These are phyloP conservation scores for Septoria petroselini DNA, from an alignment of 2,329 filamentous ascomycete genomes.

Conservation along the genomic window DNA sequence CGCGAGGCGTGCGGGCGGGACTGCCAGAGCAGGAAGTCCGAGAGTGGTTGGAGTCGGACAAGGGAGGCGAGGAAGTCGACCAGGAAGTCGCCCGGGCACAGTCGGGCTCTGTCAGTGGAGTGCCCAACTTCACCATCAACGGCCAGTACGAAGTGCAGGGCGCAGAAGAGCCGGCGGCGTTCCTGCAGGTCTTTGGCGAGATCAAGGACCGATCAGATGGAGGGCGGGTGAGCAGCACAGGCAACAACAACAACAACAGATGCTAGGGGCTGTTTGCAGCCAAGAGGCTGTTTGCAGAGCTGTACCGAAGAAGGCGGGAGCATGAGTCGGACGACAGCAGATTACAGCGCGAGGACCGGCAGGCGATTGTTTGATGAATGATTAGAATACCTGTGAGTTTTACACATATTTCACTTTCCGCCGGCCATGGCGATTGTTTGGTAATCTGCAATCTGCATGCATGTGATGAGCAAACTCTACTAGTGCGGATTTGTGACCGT, in stretches of 20 bases:
- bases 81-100: constrained; percentile 47
- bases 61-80: constrained; percentile 47
- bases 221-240: constrained; percentile 16
- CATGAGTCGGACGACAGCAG: too few species aligned
- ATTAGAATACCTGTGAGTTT: too few species aligned
- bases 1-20: constrained; percentile 45
- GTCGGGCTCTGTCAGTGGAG: constrained; percentile 58
- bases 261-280: too few species aligned
- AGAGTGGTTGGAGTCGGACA: constrained; percentile 45
- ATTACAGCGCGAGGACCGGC: too few species aligned
- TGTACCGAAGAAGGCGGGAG: too few species aligned
- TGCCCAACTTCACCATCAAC: constrained; percentile 74
- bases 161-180: constrained; percentile 66
- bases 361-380: too few species aligned
- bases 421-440: too few species aligned
- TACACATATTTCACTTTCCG: too few species aligned
- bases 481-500: neutral
- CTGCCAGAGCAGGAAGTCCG: constrained; percentile 44
- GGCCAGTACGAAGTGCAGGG: constrained; percentile 64
- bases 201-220: constrained; percentile 46
- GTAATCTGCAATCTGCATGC: too few species aligned
- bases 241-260: constrained; percentile 22
- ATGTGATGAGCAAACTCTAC: too few species aligned
- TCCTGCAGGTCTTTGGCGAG: constrained; percentile 63
- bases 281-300: too few species aligned